A percentile compares a stretch with the other conserved stretches of the same genome.
phyloP scores from a whole-genome alignment of 2,329 filamentous ascomycete species.

The Aspergillus bombycis region DNA sequence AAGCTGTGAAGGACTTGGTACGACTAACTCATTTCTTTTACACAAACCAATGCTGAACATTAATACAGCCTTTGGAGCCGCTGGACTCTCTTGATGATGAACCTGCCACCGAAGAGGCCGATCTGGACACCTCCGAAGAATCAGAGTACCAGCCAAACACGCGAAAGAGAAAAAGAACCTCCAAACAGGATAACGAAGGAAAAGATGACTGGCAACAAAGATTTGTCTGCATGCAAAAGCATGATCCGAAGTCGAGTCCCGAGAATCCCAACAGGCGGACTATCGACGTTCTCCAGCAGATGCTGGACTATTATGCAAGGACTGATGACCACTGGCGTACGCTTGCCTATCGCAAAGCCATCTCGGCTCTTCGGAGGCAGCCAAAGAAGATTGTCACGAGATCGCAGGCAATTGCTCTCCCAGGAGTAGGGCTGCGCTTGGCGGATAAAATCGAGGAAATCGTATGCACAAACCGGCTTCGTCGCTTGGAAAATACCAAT shows the following conservation, averaged over 20 bases:
- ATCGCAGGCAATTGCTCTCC: constrained; percentile 68
- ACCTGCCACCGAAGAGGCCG: constrained; percentile 14
- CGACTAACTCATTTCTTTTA: constrained; percentile 7
- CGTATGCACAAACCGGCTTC: constrained; percentile 70
- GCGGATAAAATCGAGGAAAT: constrained; percentile 91
- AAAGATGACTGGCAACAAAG: constrained; percentile 42
- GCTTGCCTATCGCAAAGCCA: constrained; percentile 74
- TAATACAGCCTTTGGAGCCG: constrained; percentile 35
- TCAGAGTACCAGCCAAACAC: constrained; percentile 21
- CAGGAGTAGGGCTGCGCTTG: constrained; percentile 70
- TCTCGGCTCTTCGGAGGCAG: constrained; percentile 72
- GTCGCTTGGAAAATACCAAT: constrained; percentile 70
- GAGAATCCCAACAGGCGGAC: constrained; percentile 74
- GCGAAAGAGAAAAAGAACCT: constrained; percentile 17
- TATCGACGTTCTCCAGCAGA: constrained; percentile 75
- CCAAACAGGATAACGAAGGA: constrained; percentile 6
- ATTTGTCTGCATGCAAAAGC: constrained; percentile 64
- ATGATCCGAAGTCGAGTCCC: constrained; percentile 46
- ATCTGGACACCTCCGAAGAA: constrained; percentile 15
- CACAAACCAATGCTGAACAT: neutral
- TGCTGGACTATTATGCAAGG: constrained; percentile 76
- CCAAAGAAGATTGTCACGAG: constrained; percentile 65
- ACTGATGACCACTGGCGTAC: constrained; percentile 78
- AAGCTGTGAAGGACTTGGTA: constrained; percentile 61
- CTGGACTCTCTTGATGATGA: constrained; percentile 34